phyloP scores from a whole-genome alignment of 768 basidiomycete genomes.

The Calocera cornea region DNA sequence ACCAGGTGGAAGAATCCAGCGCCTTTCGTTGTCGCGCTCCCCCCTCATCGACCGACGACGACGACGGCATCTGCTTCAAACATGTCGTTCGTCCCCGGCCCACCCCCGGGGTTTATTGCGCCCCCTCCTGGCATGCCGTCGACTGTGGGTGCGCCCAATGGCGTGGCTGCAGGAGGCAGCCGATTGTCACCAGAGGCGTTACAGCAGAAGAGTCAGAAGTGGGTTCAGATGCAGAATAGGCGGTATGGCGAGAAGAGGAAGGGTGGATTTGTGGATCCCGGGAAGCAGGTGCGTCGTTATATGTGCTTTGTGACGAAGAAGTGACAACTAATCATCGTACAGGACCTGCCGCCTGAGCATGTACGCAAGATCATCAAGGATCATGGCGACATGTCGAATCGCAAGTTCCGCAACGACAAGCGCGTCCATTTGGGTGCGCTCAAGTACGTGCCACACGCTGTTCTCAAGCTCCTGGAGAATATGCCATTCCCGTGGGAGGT shows the following conservation, averaged over 20 bases:
- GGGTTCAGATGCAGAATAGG: conserved; percentile 86
- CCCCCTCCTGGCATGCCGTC: neutral
- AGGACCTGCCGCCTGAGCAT: conserved; percentile 95
- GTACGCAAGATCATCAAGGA: conserved; percentile 99
- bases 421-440: conserved; percentile 92
- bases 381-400: conserved; percentile 98
- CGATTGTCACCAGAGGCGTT: conserved; percentile 52
- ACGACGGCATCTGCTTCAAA: neutral
- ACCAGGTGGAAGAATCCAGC: neutral
- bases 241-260: conserved; percentile 84
- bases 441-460: conserved; percentile 97
- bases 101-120: neutral
- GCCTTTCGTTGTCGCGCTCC: neutral
- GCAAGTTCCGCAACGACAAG: conserved; percentile 99
- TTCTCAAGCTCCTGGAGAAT: conserved; percentile 98
- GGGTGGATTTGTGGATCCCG: conserved; percentile 82
- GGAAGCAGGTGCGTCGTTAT: conserved; percentile 60
- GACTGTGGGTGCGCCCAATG: neutral
- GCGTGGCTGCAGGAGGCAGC: neutral
- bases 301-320: neutral
- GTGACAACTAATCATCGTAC: conserved; percentile 7
- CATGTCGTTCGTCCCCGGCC: neutral
- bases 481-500: conserved; percentile 90
- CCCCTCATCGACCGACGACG: neutral
- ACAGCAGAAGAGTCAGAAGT: conserved; percentile 88